Base-by-base conservation (phyloP, 1,284 basidiomycete species). In the Dichomitus squalens region DNA sequence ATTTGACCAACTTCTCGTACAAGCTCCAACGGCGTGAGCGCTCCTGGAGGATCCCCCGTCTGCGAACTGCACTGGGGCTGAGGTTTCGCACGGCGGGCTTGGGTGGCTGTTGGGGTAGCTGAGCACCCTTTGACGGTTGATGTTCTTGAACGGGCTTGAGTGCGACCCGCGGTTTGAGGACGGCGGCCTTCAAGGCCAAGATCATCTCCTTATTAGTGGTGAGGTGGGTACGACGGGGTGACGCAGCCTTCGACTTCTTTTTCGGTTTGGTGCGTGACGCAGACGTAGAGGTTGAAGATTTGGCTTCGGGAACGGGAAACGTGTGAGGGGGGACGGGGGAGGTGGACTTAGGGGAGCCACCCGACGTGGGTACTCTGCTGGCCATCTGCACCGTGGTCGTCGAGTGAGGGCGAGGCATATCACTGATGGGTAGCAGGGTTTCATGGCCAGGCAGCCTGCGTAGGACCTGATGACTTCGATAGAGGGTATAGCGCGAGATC, bases 1-100 rank as follows among this genome's bases (percentile, higher is more conserved):
- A 72, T 31, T 75, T 74, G 36, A 81, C 66, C 43, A 72, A 66
- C 39, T 66, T 53, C 25, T 57, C 52, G 47, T 63, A 63, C 27
- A 57, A 25, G 3, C 44, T 48, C 35, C n/a, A 33, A 21, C 61
- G 58, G 11, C 18, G 12, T 8, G 23, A 14, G 36, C 56, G 53
- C 29, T 58, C 58, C n/a, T 47, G 39, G 38, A 38, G 50, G 23
- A 49, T 52, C 40, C 36, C 53, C 33, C 39, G 57, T 3, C 48
- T 53, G 25, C 27, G 29, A 31, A 50, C 11, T 29, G 44, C 44
- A 33, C 31, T 33, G 31, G 44, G 44, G 9, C 9, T 47, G 27
- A 34, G 20, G 11, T 29, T 47, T 20, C 27, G 44, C 29, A 29
- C n/a, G 14, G 44, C n/a, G 18, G 11, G 44, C 27, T 46, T 46